Percentiles rank a stretch among this genome's conserved stretches.
phyloP scores from a whole-genome alignment of 495 filamentous ascomycete genomes.

The Tuber umbilicatum region DNA sequence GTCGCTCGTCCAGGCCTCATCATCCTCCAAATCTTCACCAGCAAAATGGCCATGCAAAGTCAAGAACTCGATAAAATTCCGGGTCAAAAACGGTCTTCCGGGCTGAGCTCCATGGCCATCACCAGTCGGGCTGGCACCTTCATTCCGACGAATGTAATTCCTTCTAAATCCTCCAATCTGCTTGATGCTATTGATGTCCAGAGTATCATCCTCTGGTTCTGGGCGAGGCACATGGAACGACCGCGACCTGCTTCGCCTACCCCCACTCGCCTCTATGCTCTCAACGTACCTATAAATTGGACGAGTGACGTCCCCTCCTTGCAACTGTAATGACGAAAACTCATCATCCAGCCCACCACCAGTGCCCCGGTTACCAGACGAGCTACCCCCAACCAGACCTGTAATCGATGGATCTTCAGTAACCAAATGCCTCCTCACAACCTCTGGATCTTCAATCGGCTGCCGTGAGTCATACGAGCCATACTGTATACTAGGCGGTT shows the following conservation, averaged over 20 bases:
- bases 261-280: constrained; percentile 54
- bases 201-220: constrained; percentile 65
- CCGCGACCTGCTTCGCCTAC: constrained; percentile 55
- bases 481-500: constrained; percentile 56
- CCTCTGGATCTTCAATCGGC: constrained; percentile 70
- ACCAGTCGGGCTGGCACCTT: constrained; percentile 42
- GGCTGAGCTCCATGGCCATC: constrained; percentile 39
- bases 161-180: constrained; percentile 88
- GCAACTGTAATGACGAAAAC: constrained; percentile 85
- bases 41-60: constrained; percentile 95
- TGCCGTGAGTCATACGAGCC: constrained; percentile 67
- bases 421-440: constrained; percentile 75
- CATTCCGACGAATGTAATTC: constrained; percentile 64
- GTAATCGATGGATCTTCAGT: constrained; percentile 44
- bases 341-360: constrained; percentile 55
- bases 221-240: constrained; percentile 76
- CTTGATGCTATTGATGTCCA: constrained; percentile 81
- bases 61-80: constrained; percentile 89
- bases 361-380: constrained; percentile 48
- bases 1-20: constrained; percentile 74
- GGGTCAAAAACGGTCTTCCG: constrained; percentile 66
- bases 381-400: constrained; percentile 43
- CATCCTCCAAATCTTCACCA: constrained; percentile 90
- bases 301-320: constrained; percentile 88
- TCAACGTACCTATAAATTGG: constrained; percentile 94